Base-by-base conservation (phyloP, 495 filamentous ascomycete genomes). In the Podospora bellae-mahoneyi region DNA sequence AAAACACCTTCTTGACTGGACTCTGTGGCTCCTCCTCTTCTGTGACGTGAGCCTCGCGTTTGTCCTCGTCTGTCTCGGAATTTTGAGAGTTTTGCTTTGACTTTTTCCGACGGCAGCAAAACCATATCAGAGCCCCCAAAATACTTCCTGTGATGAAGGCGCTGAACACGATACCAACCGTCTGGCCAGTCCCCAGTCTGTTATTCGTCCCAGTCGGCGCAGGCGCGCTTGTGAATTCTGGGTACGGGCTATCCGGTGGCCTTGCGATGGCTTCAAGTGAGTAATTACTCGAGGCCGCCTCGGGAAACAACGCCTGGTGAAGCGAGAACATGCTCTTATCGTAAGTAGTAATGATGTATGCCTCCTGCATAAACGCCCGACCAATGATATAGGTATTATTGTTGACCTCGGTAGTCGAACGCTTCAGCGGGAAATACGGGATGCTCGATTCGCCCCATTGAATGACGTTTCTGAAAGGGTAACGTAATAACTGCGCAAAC, bases 311-410 rank as follows among this genome's bases (percentile, higher is more conserved):
- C 9, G 87, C 86, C 69, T 88, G 82, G 65, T 86, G 81, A 3
- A 91, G 65, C 0, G 84, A 90, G 71, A 91, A 90, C 34, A 76
- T 82, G 26, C 79, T 80, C 27, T 82, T 80, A 62, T 91, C 88
- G 74, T 90, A 91, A 68, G 88, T 85, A n/a, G 83, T 85, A 19
- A 86, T 85, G 13, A 92, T 71, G 68, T 92, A 92, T 18, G 87
- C 84, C 75, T 91, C 89, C 78, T 92, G 89, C 66, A 92, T 80
- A 70, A 92, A 92, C 3, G 80, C 76, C 30, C 89, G 84, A n/a
- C 89, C 89, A 68, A 92, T 82, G n/a, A 87, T 86, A 69, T 84
- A 82, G 66, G 87, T 81, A n/a, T 82, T 84, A 23, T 77, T 74
- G 72, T 85, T 77, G 2, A 66, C 82, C 58, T 78, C 75, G 62